Percentiles rank a stretch among this genome's conserved stretches.
phyloP scores from a whole-genome alignment of 2,329 filamentous ascomycete species.

The Epichloe gansuensis region DNA sequence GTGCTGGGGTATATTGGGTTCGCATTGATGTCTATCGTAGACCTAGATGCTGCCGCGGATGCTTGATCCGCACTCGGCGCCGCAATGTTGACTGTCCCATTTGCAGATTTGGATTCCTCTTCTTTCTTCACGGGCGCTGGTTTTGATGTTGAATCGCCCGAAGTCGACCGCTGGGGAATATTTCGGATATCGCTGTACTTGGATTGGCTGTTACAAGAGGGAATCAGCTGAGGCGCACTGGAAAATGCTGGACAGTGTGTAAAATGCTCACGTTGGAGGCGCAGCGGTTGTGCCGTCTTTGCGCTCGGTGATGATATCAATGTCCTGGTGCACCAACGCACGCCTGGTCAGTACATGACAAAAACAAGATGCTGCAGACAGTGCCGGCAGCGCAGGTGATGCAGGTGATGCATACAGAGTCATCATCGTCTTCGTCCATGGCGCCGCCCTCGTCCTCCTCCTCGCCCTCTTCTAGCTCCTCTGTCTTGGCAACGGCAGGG shows the following conservation, averaged over 20 bases:
- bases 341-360: not conserved
- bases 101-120: slow-evolving; percentile 21
- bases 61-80: slow-evolving; percentile 39
- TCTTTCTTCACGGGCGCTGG: slow-evolving; percentile 35
- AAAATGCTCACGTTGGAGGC: slow-evolving; percentile 39
- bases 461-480: slow-evolving; percentile 51
- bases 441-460: slow-evolving; percentile 50
- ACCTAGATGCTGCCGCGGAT: slow-evolving; percentile 59
- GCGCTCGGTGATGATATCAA: slow-evolving; percentile 56
- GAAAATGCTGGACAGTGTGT: not conserved
- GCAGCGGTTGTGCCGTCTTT: slow-evolving; percentile 52
- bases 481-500: slow-evolving; percentile 25
- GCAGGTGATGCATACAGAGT: slow-evolving; percentile 18
- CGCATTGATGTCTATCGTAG: slow-evolving; percentile 72
- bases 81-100: slow-evolving; percentile 17
- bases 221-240: not conserved
- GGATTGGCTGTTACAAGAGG: slow-evolving; percentile 33
- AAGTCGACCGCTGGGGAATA: slow-evolving; percentile 47
- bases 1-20: slow-evolving; percentile 67
- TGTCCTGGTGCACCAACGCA: slow-evolving; percentile 33
- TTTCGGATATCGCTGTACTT: slow-evolving; percentile 55
- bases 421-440: slow-evolving; percentile 48
- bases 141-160: slow-evolving; percentile 38
- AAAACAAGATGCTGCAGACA: not conserved
- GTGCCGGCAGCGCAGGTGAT: no score